Base-by-base conservation (phyloP, 108 stramenopile species). In the Schizochytrium sp. region DNA sequence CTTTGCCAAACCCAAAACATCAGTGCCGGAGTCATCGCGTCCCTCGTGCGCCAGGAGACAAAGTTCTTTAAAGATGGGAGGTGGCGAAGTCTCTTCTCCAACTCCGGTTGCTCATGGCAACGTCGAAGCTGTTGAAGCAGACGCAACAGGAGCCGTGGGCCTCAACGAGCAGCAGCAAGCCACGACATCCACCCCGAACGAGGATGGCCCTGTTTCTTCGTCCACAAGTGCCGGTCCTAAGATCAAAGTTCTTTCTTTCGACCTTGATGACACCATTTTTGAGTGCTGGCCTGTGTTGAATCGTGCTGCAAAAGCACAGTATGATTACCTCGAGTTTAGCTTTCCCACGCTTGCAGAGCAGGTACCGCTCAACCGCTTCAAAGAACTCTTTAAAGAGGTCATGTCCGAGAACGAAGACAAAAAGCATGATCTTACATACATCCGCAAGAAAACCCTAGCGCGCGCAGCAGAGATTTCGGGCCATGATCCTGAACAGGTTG, bases 221-320 rank as follows among this genome's bases (percentile, higher is more conserved):
- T 28, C 28, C 28, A 28, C 28, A 28, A 28, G 28, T 28, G 28
- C 28, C 28, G 28, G 28, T 28, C 28, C 28, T 28, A 28, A 28
- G 19, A 55, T 83, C 47, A 83, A 83, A 53, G 76, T 83, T 38
- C 47, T 83, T 28, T 83, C 76, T 17, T 83, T 83, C 3, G 76
- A 83, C 2, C 53, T 83, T 38, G 76, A 83, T 55, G 76, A 83
- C 28, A 83, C 76, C 50, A 83, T 83, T 53, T 83, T 49, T 10
- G 50, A 83, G 50, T 83, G 76, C 76, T 10, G n/a, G 45, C 76
- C 76, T 7, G 76, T 83, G 2, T 53, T 83, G 1, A 10, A 5
- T 10, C 76, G 76, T 5, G 76, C 76, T 10, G 76, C 47, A 7
- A 13, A 83, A 28, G 47, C 47, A 13, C 76, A 83, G 76, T 53